These are phyloP conservation scores for Diversispora epigaea DNA, from an alignment of 192 early-diverging fungal species.

Conservation along the genomic window DNA sequence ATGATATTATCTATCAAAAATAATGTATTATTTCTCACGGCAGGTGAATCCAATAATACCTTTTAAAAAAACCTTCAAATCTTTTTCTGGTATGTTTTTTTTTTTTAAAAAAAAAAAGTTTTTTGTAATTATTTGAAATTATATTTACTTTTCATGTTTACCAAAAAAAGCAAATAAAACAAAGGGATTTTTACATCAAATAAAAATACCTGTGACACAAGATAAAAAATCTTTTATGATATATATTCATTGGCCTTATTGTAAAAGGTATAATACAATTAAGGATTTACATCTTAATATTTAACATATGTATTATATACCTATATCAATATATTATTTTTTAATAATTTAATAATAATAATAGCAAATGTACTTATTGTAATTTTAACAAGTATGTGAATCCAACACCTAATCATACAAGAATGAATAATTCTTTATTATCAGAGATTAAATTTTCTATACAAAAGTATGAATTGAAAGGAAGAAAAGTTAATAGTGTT, in stretches of 20 bases:
- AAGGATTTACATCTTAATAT: neutral
- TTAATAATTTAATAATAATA: no score
- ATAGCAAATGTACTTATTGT: slow-evolving; percentile 58
- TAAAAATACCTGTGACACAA: no score
- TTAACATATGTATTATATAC: neutral
- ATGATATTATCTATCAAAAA: no score
- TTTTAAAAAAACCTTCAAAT: no score
- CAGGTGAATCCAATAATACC: no score
- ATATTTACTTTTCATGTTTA: no score
- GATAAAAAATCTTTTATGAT: slow-evolving; percentile 42
- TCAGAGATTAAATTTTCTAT: slow-evolving; percentile 41
- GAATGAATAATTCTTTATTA: slow-evolving; percentile 43
- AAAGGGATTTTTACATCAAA: no score
- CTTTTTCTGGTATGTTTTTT: no score
- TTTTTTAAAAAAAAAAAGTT: no score
- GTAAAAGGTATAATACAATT: slow-evolving; percentile 41
- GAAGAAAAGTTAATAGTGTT: slow-evolving; percentile 43
- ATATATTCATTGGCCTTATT: slow-evolving; percentile 62
- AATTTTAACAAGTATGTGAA: slow-evolving; percentile 62
- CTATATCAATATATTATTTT: neutral
- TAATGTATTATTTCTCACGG: no score
- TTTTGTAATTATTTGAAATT: no score
- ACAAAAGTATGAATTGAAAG: slow-evolving; percentile 36
- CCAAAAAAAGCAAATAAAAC: no score
- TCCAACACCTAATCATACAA: slow-evolving; percentile 44